Conservation (phyloP, 495 filamentous ascomycete genomes). For the Aspergillus carlsbadensis region DNA sequence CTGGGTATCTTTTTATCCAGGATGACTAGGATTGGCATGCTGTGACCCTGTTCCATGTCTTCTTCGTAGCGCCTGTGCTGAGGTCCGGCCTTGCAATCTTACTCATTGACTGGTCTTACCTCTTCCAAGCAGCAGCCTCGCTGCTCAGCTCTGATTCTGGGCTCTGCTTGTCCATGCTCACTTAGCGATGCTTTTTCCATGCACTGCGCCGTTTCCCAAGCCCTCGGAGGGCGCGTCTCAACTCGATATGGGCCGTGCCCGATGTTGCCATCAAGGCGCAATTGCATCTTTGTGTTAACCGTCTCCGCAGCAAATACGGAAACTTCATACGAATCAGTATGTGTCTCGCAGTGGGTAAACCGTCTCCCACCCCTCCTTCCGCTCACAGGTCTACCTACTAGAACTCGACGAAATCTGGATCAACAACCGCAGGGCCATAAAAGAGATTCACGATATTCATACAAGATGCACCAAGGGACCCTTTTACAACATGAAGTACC, state of each 20-base stretch:
- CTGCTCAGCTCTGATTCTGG: not conserved
- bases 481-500: conserved; percentile 16
- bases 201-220: conserved; percentile 5
- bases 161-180: conserved; percentile 11
- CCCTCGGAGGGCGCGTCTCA: not conserved
- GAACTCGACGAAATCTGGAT: conserved; percentile 15
- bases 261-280: not conserved
- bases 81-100: not conserved
- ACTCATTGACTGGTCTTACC: not conserved
- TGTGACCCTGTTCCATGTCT: not conserved
- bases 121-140: not conserved
- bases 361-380: not conserved
- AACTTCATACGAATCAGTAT: conserved; percentile 16
- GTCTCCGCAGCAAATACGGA: conserved; percentile 13
- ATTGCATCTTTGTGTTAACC: conserved; percentile 11
- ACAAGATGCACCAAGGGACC: conserved; percentile 11
- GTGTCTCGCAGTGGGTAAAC: not conserved
- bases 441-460: conserved; percentile 2
- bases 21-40: conserved; percentile 12
- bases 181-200: conserved; percentile 14
- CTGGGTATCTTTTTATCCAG: conserved; percentile 52
- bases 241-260: conserved; percentile 7
- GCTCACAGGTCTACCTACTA: not conserved
- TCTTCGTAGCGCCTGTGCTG: not conserved
- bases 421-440: conserved; percentile 9